phyloP scores from a whole-genome alignment of 140 eudicot genomes.

The Bidens hawaiensis region DNA sequence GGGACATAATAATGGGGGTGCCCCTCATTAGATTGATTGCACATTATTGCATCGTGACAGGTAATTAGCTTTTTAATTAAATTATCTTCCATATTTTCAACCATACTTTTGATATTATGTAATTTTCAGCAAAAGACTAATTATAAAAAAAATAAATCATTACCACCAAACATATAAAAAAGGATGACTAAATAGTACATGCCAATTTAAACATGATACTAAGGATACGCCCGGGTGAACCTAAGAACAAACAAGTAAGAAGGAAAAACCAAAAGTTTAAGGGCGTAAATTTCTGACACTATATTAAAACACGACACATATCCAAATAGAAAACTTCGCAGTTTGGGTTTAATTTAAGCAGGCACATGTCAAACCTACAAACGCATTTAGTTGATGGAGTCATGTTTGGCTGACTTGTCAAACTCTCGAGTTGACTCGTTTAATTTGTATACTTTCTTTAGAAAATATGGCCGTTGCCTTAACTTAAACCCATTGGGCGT shows the following conservation, averaged over 20 bases:
- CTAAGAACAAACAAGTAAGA: not conserved
- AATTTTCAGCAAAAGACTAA: too few relatives aligned
- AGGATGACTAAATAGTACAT: not conserved
- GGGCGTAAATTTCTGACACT: not conserved
- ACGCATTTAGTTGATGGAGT: too few relatives aligned
- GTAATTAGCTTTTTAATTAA: conserved; percentile 1
- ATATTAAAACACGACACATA: not conserved
- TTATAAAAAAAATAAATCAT: too few relatives aligned
- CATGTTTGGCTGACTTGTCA: too few relatives aligned
- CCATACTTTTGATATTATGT: not conserved
- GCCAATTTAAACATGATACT: not conserved
- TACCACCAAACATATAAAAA: too few relatives aligned
- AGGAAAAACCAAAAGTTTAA: not conserved
- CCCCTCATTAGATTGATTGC: conserved; percentile 23
- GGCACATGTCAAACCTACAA: too few relatives aligned
- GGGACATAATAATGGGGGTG: conserved; percentile 30
- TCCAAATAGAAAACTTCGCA: too few relatives aligned
- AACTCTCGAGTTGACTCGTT: too few relatives aligned
- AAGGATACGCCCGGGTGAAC: not conserved
- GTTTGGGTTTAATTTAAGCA: too few relatives aligned
- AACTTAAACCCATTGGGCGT: too few relatives aligned
- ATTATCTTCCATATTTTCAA: not conserved
- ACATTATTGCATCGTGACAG: conserved; percentile 25
- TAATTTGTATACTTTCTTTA: too few relatives aligned
- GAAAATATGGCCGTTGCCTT: too few relatives aligned